These are phyloP conservation scores for Halenospora varia DNA, from an alignment of 495 filamentous ascomycete species.

Conservation along the genomic window DNA sequence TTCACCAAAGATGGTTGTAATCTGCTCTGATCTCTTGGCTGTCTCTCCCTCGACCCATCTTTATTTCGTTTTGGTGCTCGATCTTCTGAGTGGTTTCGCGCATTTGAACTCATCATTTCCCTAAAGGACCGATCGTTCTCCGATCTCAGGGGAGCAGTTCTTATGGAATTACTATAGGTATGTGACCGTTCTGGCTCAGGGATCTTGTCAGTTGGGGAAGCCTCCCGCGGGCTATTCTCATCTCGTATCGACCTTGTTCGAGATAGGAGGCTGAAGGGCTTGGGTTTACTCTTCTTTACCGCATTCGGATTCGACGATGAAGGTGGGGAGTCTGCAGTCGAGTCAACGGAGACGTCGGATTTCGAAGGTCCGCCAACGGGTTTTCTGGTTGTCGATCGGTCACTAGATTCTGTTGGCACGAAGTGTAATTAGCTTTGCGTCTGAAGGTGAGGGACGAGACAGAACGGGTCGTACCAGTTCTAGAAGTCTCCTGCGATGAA, in stretches of 20 bases:
- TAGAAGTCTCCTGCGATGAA: slow-evolving; percentile 22
- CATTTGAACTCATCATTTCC: slow-evolving; percentile 57
- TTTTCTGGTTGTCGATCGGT: slow-evolving; percentile 15
- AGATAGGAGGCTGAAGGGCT: slow-evolving; percentile 55
- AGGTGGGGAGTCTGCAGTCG: slow-evolving; percentile 2
- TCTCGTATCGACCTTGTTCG: slow-evolving; percentile 67
- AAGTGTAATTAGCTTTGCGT: slow-evolving; percentile 9
- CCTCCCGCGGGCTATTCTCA: slow-evolving; percentile 39
- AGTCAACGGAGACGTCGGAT: slow-evolving; percentile 18
- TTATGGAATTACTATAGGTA: slow-evolving; percentile 31
- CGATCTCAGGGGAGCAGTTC: slow-evolving; percentile 56
- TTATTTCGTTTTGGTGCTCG: slow-evolving; percentile 40
- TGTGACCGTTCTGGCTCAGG: slow-evolving; percentile 38
- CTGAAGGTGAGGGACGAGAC: slow-evolving; percentile 8
- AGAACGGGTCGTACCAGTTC: slow-evolving; percentile 19
- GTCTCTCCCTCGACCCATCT: slow-evolving; percentile 21
- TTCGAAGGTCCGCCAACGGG: slow-evolving; percentile 21
- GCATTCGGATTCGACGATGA: slow-evolving; percentile 8
- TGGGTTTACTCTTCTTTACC: slow-evolving; percentile 45
- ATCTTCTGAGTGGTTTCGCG: slow-evolving; percentile 61
- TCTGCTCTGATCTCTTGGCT: slow-evolving; percentile 35
- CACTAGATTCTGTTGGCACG: slow-evolving; percentile 9
- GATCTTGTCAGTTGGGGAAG: slow-evolving; percentile 27
- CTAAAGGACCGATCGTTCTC: slow-evolving; percentile 60
- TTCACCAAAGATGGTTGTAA: slow-evolving; percentile 13